These are phyloP conservation scores for Penicillium sp. DNA, from an alignment of 2,329 filamentous ascomycete genomes.

Conservation along the genomic window DNA sequence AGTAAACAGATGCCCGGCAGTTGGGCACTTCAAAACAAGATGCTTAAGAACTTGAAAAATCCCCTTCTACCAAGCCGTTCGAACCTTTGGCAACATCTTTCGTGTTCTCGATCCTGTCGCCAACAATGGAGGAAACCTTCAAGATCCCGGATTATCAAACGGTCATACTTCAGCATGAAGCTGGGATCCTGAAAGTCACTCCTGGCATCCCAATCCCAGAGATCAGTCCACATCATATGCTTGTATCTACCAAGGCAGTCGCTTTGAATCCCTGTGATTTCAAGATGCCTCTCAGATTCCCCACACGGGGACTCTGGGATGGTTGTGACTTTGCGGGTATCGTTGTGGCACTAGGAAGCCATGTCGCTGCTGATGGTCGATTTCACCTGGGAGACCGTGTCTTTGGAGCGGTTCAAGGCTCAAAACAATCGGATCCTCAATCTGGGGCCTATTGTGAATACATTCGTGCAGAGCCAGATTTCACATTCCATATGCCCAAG, in stretches of 20 bases:
- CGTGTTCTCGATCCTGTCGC: no score
- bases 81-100: not conserved
- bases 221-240: constrained; percentile 14
- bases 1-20: not conserved
- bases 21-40: not conserved
- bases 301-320: constrained; percentile 20
- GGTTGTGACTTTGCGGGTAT: constrained; percentile 32
- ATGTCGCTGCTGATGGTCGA: constrained; percentile 8
- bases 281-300: constrained; percentile 24
- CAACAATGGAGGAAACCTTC: constrained; percentile 19
- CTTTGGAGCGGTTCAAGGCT: constrained; percentile 37
- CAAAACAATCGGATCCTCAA: constrained; percentile 17
- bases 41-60: not conserved
- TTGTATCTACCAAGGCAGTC: constrained; percentile 30
- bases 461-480: constrained; percentile 12
- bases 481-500: constrained; percentile 18
- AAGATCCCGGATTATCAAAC: constrained; percentile 14
- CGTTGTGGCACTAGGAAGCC: constrained; percentile 23
- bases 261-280: constrained; percentile 31
- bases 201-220: constrained; percentile 14
- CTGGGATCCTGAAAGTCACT: constrained; percentile 15
- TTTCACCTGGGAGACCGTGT: constrained; percentile 37
- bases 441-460: constrained; percentile 26
- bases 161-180: constrained; percentile 20
- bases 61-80: not conserved